Percentiles rank a stretch among this genome's conserved stretches.
Evolutionary conservation across 2,329 filamentous ascomycete genomes (phyloP).

Genomic region (Karstenula rhodostoma): DNA sequence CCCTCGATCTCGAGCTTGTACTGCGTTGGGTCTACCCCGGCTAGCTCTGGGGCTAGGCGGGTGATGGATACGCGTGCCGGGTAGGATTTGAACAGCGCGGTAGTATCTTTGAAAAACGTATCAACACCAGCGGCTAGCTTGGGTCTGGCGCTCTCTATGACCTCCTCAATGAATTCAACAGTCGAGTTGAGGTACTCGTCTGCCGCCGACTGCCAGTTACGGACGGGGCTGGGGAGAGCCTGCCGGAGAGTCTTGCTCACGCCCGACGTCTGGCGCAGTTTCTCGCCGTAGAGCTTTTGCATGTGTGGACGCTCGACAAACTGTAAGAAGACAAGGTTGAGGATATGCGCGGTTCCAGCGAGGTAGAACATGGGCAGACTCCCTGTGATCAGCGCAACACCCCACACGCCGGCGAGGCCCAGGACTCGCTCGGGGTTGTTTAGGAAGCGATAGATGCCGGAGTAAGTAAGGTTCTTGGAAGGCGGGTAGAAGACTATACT

Average conservation of each 20-base stretch:
- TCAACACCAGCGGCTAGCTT: constrained; percentile 87
- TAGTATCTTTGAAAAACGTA: constrained; percentile 86
- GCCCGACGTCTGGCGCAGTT: constrained; percentile 84
- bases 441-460: constrained; percentile 95
- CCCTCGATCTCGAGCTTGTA: constrained; percentile 82
- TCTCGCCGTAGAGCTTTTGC: constrained; percentile 93
- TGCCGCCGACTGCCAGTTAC: constrained; percentile 83
- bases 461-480: constrained; percentile 85
- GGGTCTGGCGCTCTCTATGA: constrained; percentile 83
- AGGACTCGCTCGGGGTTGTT: constrained; percentile 97
- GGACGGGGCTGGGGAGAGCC: constrained; percentile 82
- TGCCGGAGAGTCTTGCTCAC: constrained; percentile 90
- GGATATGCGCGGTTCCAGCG: constrained; percentile 82
- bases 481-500: constrained; percentile 77
- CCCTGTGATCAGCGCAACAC: constrained; percentile 90
- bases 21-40: constrained; percentile 78
- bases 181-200: constrained; percentile 88
- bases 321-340: constrained; percentile 88
- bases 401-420: constrained; percentile 94
- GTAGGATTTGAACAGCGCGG: constrained; percentile 86
- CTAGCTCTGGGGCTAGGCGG: constrained; percentile 78
- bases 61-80: constrained; percentile 86
- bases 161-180: constrained; percentile 87
- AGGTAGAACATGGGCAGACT: constrained; percentile 86
- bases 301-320: constrained; percentile 96